Evolutionary conservation across 768 basidiomycete genomes (phyloP).

Genomic region (Suillus clintonianus): DNA sequence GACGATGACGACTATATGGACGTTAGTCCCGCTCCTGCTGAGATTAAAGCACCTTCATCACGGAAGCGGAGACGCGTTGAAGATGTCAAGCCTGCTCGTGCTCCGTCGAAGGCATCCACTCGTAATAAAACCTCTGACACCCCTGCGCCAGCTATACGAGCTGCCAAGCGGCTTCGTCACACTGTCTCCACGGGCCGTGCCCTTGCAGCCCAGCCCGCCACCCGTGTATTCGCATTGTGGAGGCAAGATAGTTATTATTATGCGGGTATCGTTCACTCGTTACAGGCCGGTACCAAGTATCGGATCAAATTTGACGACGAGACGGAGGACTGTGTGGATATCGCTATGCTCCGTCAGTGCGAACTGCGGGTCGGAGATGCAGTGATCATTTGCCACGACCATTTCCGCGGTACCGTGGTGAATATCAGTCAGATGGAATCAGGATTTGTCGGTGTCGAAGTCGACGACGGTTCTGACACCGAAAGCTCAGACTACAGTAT

Average conservation of each 20-base stretch:
- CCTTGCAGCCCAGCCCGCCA: constrained; percentile 31
- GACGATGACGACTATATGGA: constrained; percentile 46
- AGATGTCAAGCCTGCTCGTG: constrained; percentile 25
- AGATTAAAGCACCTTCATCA: constrained; percentile 13
- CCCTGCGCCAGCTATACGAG: constrained; percentile 32
- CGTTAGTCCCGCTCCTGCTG: constrained; percentile 30
- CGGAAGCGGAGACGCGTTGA: constrained; percentile 49
- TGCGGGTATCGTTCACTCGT: constrained; percentile 53
- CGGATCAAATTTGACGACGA: constrained; percentile 69
- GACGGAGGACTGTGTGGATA: constrained; percentile 45
- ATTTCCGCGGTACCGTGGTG: constrained; percentile 29
- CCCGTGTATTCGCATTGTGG: constrained; percentile 75
- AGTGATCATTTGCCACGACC: constrained; percentile 41
- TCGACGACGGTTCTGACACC: constrained; percentile 39
- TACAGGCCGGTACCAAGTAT: constrained; percentile 36
- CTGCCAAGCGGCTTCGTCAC: constrained; percentile 43
- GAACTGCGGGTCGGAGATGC: constrained; percentile 57
- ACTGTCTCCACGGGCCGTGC: constrained; percentile 27
- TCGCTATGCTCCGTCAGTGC: constrained; percentile 55
- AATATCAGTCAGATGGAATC: constrained; percentile 34
- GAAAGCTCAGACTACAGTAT: constrained; percentile 31
- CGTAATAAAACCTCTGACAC: constrained; percentile 28
- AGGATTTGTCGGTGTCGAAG: constrained; percentile 36
- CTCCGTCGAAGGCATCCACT: constrained; percentile 24
- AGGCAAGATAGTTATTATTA: constrained; percentile 60